Conservation (phyloP, 208 protist genomes). For the Crithidia bombi region DNA sequence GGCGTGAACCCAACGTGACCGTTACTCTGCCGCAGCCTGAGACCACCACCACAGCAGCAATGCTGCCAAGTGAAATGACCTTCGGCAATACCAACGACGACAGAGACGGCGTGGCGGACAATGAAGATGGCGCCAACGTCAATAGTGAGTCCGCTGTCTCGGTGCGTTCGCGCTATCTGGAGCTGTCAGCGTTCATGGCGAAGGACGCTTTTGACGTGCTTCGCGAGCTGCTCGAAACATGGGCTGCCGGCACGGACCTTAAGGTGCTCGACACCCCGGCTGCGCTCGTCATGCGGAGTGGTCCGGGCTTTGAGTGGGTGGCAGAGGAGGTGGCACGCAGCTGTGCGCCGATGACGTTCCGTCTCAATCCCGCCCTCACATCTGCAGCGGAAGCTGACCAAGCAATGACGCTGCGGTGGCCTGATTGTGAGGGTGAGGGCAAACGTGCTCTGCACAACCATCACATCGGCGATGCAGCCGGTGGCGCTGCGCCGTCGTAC, state of each 20-base stretch:
- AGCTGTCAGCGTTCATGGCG: conserved; percentile 55
- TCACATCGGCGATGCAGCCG: background rate
- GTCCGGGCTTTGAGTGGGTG: conserved; percentile 46
- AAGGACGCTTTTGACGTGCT: conserved; percentile 58
- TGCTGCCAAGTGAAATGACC: background rate
- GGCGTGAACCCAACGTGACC: conserved; percentile 2
- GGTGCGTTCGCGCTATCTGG: conserved; percentile 47
- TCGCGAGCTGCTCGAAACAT: conserved; percentile 35
- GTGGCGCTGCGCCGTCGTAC: background rate
- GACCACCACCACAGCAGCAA: background rate
- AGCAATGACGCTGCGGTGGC: too few relatives aligned
- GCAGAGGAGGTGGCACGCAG: conserved; percentile 43
- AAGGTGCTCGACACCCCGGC: conserved; percentile 44
- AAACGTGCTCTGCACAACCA: background rate
- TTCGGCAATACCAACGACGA: too few relatives aligned
- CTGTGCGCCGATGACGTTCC: conserved; percentile 47
- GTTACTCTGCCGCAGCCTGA: conserved; percentile 22
- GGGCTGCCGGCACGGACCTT: conserved; percentile 40
- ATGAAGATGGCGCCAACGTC: background rate
- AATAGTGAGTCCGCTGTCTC: conserved; percentile 31
- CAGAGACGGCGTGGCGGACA: background rate
- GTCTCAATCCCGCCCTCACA: conserved; percentile 32
- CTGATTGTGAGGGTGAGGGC: too few relatives aligned
- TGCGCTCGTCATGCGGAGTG: conserved; percentile 60
- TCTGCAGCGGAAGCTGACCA: background rate